Conservation (phyloP, 257 asterid species). For the Knoxia roxburghii region DNA sequence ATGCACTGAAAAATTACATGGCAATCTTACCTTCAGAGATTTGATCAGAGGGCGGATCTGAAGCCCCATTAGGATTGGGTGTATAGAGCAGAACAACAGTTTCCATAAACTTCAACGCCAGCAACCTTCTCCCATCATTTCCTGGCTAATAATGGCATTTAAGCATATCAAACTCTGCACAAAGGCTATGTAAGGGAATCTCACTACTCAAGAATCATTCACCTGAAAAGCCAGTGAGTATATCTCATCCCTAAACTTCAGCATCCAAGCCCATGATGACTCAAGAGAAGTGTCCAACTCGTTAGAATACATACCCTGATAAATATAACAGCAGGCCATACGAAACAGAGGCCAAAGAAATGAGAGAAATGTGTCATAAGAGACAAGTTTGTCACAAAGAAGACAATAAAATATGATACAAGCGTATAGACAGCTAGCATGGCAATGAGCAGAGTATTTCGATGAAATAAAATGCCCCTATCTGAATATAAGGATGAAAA, state of each 20-base stretch:
- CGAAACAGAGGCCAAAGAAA: too few species aligned
- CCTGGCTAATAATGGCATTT: constrained; percentile 47
- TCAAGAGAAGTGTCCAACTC: constrained; percentile 56
- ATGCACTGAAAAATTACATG: constrained; percentile 7
- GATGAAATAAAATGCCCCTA: not conserved
- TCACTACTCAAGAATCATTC: constrained; percentile 22
- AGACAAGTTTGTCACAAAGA: not conserved
- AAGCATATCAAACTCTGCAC: constrained; percentile 27
- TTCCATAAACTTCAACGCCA: constrained; percentile 90
- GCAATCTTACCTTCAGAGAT: constrained; percentile 50
- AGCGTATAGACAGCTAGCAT: not conserved
- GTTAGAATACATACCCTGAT: constrained; percentile 72
- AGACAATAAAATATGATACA: not conserved
- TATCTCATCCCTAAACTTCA: constrained; percentile 82
- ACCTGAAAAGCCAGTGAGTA: constrained; percentile 83
- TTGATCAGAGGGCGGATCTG: constrained; percentile 73
- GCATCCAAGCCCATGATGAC: constrained; percentile 68
- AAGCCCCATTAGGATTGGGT: constrained; percentile 78
- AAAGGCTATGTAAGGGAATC: constrained; percentile 6
- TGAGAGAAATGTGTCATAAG: too few species aligned
- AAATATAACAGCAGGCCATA: not conserved
- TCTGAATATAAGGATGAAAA: not conserved
- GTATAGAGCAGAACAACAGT: constrained; percentile 81
- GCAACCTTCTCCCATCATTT: constrained; percentile 84
- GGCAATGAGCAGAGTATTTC: not conserved